Percentiles rank a stretch among this genome's conserved stretches.
These are phyloP conservation scores for Malus domestica DNA, from an alignment of 306 rosid genomes.

Conservation along the genomic window ASM211411v1 NC_041797.1:34041001-34041500, in stretches of 20 bases:
- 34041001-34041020: background rate
- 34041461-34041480: background rate
- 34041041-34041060: background rate
- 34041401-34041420: background rate
- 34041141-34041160: slow-evolving; percentile 48
- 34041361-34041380: too few species aligned
- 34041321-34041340: background rate
- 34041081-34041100: background rate
- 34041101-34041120: slow-evolving; percentile 32
- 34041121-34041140: slow-evolving; percentile 83
- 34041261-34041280: slow-evolving; percentile 73
- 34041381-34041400: background rate
- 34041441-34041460: background rate
- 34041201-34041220: slow-evolving; percentile 24
- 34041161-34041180: slow-evolving; percentile 41
- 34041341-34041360: background rate
- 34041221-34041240: slow-evolving; percentile 14
- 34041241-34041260: slow-evolving; percentile 39
- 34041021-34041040: background rate
- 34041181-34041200: slow-evolving; percentile 51
- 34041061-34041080: background rate
- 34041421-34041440: background rate
- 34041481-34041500: background rate
- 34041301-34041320: background rate
- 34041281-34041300: slow-evolving; percentile 74